Conservation (phyloP, 1,284 basidiomycete genomes). For the Fomitopsis schrenkii region DNA sequence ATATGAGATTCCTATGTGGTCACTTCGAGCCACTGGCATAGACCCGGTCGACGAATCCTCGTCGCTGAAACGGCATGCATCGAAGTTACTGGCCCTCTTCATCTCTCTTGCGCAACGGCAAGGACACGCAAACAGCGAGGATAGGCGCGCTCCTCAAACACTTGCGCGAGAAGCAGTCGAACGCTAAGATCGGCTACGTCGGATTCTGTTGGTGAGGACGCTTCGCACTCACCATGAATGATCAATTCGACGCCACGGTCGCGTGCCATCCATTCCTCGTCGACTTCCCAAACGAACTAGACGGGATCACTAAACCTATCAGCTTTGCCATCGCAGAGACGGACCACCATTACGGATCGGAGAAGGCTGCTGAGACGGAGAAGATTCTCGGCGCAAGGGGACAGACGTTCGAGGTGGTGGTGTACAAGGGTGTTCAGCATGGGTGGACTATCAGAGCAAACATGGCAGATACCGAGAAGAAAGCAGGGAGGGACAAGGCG, state of each 20-base stretch:
- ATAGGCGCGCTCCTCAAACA: constrained; percentile 9
- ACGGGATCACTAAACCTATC: constrained; percentile 13
- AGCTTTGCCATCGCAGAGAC: constrained; percentile 16
- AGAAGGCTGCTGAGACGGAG: constrained; percentile 15
- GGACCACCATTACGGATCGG: constrained; percentile 7
- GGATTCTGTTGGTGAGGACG: constrained; percentile 24
- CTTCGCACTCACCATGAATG: constrained; percentile 21
- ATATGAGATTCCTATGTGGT: constrained; percentile 16
- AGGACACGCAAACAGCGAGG: constrained; percentile 11
- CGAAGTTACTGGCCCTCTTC: constrained; percentile 13
- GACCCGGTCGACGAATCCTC: neutral
- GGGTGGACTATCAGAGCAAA: constrained; percentile 19
- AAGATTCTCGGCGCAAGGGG: constrained; percentile 13
- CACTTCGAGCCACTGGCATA: constrained; percentile 9
- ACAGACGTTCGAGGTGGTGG: constrained; percentile 14
- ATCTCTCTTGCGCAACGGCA: constrained; percentile 14
- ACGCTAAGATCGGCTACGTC: constrained; percentile 16
- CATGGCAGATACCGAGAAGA: constrained; percentile 13
- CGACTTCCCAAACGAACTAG: constrained; percentile 17
- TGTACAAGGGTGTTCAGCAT: constrained; percentile 20
- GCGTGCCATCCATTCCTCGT: constrained; percentile 21
- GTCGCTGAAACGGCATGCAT: constrained; percentile 10
- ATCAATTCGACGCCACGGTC: constrained; percentile 17
- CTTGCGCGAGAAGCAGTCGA: constrained; percentile 9
- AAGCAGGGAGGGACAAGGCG: constrained; percentile 17